Evolutionary conservation across 1,139 yeast genomes (phyloP), one percentile per base, ranked within the genome.

Genomic region (Diutina siamensis): DNA sequence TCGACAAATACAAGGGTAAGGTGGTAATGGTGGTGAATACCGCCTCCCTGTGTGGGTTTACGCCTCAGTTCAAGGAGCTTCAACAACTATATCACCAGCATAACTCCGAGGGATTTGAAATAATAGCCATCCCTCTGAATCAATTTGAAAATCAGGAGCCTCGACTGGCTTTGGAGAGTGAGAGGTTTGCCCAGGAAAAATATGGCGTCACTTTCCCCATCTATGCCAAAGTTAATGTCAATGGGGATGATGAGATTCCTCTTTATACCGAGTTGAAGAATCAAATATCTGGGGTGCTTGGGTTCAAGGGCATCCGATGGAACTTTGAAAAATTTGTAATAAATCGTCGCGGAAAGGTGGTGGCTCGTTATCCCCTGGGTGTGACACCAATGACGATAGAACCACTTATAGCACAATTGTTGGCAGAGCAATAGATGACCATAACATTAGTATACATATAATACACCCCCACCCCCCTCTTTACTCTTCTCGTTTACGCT

Each of bases 311-410:
- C 28, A 75, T 89, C 55, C 80, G 85, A 61, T 92, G 97, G 98
- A 92, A 92, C 68, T 92, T 89, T 60, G 97, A 89, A 63, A 92
- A 92, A 69, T 92, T 92, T 66, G 57, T 92, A 46, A 61, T 92
- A 47, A 80, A 81, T 60, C 72, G 73, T 55, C 57, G 76, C 2
- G 98, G 98, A 45, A 60, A 74, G 1, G 96, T 88, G 40, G 76
- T 75, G 44, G 72, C 70, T 48, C 75, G 98, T 59, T 85, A 72
- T 63, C 72, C 80, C 7, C 77, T 94, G 5, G 66, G 78, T 47
- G 77, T 86, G 27, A 71, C 80, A 44, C 97, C 98, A 27, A 55
- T 65, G 35, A 65, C 72, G 17, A 60, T 84, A 44, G 83, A 76
- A 53, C 53, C 62, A 25, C 63, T 67, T 27, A 69, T 83, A 46